These are phyloP conservation scores for Linum tenue DNA, from an alignment of 345 rosid species.

Conservation along the genomic window DNA sequence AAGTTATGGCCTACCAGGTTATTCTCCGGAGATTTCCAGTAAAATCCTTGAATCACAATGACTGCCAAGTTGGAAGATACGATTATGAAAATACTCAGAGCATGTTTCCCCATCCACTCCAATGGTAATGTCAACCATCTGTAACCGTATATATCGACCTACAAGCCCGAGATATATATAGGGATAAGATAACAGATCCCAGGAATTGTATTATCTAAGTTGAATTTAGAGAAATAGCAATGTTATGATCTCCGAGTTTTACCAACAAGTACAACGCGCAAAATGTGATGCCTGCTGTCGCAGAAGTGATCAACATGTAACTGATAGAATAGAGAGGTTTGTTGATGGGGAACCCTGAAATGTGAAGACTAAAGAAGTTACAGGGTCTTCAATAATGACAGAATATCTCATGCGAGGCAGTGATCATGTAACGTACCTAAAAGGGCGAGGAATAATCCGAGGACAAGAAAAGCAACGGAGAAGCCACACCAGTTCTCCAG, in stretches of 20 bases:
- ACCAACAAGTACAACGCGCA: conserved; percentile 61
- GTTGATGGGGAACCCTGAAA: conserved; percentile 70
- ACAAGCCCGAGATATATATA: neutral
- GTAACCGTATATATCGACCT: conserved; percentile 58
- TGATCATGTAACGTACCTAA: conserved; percentile 33
- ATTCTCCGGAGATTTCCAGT: conserved; percentile 59
- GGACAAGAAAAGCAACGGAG: conserved; percentile 41
- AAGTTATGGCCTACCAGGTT: conserved; percentile 42
- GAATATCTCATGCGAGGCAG: neutral
- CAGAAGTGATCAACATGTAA: conserved; percentile 65
- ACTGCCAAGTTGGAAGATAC: conserved; percentile 62
- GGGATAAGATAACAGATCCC: too few species aligned
- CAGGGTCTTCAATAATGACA: neutral
- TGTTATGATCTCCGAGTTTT: conserved; percentile 4
- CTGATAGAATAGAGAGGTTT: conserved; percentile 78
- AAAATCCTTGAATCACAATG: conserved; percentile 63
- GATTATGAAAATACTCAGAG: conserved; percentile 50
- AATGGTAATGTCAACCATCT: conserved; percentile 36
- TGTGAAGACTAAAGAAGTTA: neutral
- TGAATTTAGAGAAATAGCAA: neutral
- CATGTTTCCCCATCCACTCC: conserved; percentile 86
- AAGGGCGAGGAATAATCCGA: conserved; percentile 47
- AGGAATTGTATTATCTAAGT: too few species aligned
- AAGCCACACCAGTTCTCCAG: conserved; percentile 43
- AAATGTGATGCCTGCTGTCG: conserved; percentile 68